phyloP scores from a whole-genome alignment of 768 basidiomycete genomes.

The Gloeopeniophorella convolvens region DNA sequence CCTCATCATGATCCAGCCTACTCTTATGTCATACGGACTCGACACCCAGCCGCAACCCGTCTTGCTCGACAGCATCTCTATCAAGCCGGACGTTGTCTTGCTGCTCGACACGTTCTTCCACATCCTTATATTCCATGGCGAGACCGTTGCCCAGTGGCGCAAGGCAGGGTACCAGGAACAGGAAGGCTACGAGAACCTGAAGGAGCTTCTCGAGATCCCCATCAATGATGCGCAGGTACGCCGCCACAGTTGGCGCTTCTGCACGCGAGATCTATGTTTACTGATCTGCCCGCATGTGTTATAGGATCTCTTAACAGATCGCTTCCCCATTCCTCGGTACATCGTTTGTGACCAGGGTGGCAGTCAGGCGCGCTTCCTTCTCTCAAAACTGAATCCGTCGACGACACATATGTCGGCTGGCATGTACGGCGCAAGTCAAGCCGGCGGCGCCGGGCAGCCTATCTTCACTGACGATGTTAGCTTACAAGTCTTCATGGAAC shows the following conservation, averaged over 20 bases:
- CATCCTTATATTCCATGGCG: constrained; percentile 98
- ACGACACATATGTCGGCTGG: constrained; percentile 93
- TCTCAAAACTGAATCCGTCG: constrained; percentile 94
- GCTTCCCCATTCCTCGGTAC: constrained; percentile 96
- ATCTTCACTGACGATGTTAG: constrained; percentile 99
- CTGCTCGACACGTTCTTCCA: constrained; percentile 99
- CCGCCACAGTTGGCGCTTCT: not conserved
- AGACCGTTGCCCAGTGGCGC: constrained; percentile 94
- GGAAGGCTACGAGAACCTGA: constrained; percentile 98
- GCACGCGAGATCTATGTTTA: not conserved
- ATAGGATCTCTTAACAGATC: constrained; percentile 89
- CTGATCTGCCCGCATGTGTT: not conserved
- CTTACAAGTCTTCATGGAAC: constrained; percentile 96
- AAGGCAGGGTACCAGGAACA: constrained; percentile 98
- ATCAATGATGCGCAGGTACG: constrained; percentile 81
- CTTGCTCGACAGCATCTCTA: constrained; percentile 93
- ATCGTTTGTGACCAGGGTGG: constrained; percentile 98
- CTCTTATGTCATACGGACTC: constrained; percentile 96
- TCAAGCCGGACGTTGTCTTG: constrained; percentile 93
- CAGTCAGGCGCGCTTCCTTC: constrained; percentile 94
- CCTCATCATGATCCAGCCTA: constrained; percentile 99
- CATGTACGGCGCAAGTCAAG: constrained; percentile 78
- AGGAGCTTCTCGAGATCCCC: constrained; percentile 83
- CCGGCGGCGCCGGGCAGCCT: constrained; percentile 70
- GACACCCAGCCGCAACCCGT: constrained; percentile 91